Evolutionary conservation across 2,329 filamentous ascomycete species (phyloP).

Genomic region (Sporothrix variecibatus): DNA sequence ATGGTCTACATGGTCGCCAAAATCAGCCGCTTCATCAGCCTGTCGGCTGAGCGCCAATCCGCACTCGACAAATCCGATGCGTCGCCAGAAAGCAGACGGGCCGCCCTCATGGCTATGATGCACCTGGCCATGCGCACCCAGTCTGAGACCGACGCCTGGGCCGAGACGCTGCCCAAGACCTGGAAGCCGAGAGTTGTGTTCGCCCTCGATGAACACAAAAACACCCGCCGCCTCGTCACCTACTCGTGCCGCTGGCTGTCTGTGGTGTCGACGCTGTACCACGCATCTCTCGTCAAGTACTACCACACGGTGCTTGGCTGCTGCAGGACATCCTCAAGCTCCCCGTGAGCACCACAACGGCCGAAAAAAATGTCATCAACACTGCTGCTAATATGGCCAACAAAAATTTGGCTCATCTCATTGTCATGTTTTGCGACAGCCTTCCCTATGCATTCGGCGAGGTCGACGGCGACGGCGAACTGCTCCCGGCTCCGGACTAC

Average conservation of each 20-base stretch:
- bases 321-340: neutral
- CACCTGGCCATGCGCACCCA: conserved; percentile 4
- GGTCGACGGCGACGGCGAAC: neutral
- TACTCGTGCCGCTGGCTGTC: conserved; percentile 1
- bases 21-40: neutral
- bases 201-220: neutral
- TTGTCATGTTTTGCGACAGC: neutral
- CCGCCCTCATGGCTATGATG: neutral
- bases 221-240: neutral
- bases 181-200: neutral
- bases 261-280: conserved; percentile 1
- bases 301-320: neutral
- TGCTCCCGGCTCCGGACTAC: conserved; percentile 2
- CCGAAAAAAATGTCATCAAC: neutral
- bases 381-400: neutral
- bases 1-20: neutral
- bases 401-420: neutral
- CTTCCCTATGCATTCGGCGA: conserved; percentile 5
- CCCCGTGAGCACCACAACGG: neutral
- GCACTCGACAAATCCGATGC: neutral
- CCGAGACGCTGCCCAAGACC: neutral
- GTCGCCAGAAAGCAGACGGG: neutral
- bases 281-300: neutral
- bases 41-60: neutral
- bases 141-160: neutral